These are phyloP conservation scores for Spiromastix sp. DNA, from an alignment of 2,329 filamentous ascomycete genomes.

Conservation along the genomic window DNA sequence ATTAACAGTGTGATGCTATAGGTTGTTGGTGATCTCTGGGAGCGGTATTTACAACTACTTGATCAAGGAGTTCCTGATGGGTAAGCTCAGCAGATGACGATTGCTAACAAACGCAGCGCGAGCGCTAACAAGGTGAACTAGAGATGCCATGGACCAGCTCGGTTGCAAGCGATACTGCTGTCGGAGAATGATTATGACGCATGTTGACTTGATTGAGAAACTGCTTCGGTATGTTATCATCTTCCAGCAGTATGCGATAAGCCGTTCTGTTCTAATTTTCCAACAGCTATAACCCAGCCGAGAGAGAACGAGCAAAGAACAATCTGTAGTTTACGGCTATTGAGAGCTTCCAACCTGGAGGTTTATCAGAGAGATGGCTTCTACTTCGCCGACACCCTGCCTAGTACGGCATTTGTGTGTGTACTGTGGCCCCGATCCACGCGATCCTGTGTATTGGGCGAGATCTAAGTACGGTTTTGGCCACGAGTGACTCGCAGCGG, in stretches of 20 bases:
- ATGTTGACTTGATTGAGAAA: slow-evolving; percentile 98
- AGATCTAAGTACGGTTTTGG: too few relatives aligned
- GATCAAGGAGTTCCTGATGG: slow-evolving; percentile 67
- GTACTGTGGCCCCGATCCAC: too few relatives aligned
- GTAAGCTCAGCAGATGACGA: slow-evolving; percentile 38
- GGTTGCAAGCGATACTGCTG: slow-evolving; percentile 96
- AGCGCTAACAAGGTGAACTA: slow-evolving; percentile 28
- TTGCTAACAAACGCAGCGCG: slow-evolving; percentile 8
- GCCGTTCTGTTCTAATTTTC: slow-evolving; percentile 7
- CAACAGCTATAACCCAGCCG: slow-evolving; percentile 40
- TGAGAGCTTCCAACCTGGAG: too few relatives aligned
- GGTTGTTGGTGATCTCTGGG: slow-evolving; percentile 97
- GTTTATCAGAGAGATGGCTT: too few relatives aligned
- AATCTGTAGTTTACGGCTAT: not conserved
- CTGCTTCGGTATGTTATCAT: slow-evolving; percentile 65
- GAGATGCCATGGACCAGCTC: slow-evolving; percentile 91
- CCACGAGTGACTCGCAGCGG: too few relatives aligned
- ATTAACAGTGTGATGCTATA: slow-evolving; percentile 34
- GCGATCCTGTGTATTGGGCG: too few relatives aligned
- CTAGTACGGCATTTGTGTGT: too few relatives aligned
- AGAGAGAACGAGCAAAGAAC: slow-evolving; percentile 35
- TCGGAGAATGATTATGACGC: slow-evolving; percentile 98
- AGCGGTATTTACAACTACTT: slow-evolving; percentile 82
- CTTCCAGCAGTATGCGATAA: not conserved
- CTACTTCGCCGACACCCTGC: too few relatives aligned